Conservation (phyloP, 768 basidiomycete species). For the Tylopilus sp. region DNA sequence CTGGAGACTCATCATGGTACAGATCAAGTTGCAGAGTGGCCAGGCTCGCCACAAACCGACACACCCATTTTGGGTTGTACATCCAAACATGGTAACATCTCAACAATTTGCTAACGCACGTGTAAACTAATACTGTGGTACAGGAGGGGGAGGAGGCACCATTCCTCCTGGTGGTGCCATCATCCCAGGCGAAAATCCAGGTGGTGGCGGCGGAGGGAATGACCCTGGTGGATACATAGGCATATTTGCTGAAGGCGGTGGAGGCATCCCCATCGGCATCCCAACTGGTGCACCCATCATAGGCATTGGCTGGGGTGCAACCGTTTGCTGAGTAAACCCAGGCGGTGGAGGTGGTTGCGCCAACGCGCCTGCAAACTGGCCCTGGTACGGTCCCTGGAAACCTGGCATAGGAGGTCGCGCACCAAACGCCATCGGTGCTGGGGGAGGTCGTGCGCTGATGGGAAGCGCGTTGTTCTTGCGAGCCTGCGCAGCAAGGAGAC, state of each 20-base stretch:
- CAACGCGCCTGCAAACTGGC: slow-evolving; percentile 90
- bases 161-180: slow-evolving; percentile 34
- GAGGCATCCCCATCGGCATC: slow-evolving; percentile 36
- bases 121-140: slow-evolving; percentile 29
- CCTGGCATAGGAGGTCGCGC: slow-evolving; percentile 63
- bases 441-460: slow-evolving; percentile 69
- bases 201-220: slow-evolving; percentile 62
- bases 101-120: slow-evolving; percentile 7
- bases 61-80: neutral
- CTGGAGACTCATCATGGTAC: slow-evolving; percentile 30
- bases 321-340: slow-evolving; percentile 73
- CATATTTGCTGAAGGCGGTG: slow-evolving; percentile 35
- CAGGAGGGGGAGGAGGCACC: slow-evolving; percentile 44
- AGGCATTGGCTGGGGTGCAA: slow-evolving; percentile 44
- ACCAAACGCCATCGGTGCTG: slow-evolving; percentile 71
- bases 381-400: slow-evolving; percentile 76
- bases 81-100: slow-evolving; percentile 1
- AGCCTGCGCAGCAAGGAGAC: slow-evolving; percentile 92
- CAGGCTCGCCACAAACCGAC: neutral
- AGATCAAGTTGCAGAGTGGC: neutral
- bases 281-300: slow-evolving; percentile 34
- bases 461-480: slow-evolving; percentile 92
- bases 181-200: slow-evolving; percentile 58
- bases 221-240: slow-evolving; percentile 44
- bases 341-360: slow-evolving; percentile 80